Percentiles rank a stretch among this genome's conserved stretches.
These are phyloP conservation scores for Micractinium conductrix DNA, from an alignment of 139 green algal species.

Conservation along the genomic window DNA sequence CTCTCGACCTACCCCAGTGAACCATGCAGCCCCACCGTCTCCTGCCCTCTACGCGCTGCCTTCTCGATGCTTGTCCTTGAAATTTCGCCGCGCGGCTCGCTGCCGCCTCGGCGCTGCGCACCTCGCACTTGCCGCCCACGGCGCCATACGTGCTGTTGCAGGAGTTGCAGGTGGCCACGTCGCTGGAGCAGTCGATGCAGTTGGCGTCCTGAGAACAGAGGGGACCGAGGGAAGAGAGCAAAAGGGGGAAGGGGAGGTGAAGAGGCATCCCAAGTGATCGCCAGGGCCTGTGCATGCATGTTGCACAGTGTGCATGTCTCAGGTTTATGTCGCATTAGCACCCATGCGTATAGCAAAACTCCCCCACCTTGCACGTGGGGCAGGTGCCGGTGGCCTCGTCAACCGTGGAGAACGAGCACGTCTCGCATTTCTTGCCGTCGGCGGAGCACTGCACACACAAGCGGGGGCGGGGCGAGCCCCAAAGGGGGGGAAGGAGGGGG, in stretches of 20 bases:
- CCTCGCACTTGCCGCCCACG: neutral
- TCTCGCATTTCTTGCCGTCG: neutral
- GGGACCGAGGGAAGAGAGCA: neutral
- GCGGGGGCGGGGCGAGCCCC: too few species aligned
- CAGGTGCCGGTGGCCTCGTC: neutral
- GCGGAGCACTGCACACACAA: too few species aligned
- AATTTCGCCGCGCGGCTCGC: too few species aligned
- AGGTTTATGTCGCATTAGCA: neutral
- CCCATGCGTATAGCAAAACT: neutral
- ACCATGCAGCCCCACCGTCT: too few species aligned
- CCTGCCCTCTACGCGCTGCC: too few species aligned
- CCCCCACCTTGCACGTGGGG: neutral
- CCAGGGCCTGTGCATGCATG: too few species aligned
- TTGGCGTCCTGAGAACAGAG: too few species aligned
- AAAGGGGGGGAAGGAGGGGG: too few species aligned
- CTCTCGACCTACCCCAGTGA: too few species aligned
- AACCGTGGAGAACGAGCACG: neutral
- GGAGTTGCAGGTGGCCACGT: neutral
- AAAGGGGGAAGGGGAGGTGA: neutral
- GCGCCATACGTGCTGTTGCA: neutral
- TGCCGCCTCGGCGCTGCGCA: neutral
- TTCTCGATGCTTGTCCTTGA: too few species aligned
- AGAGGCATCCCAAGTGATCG: too few species aligned
- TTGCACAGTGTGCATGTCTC: neutral
- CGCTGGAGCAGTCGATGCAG: neutral